Base-by-base conservation (phyloP, 352 stramenopile genomes). In the Globisporangium sylvaticum region DNA sequence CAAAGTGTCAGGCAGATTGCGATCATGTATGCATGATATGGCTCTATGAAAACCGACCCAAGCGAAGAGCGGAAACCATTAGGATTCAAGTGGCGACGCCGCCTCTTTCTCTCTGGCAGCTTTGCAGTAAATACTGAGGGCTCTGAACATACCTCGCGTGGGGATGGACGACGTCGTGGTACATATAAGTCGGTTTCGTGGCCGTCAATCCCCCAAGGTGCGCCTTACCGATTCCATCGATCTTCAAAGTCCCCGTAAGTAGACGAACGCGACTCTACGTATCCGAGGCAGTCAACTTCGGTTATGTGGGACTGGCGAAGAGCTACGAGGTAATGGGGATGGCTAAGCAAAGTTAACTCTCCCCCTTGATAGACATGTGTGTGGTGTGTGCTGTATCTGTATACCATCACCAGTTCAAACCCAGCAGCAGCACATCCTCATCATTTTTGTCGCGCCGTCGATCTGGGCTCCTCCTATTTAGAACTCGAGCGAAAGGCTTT, bases 241-340 rank as follows among this genome's bases (percentile, higher is more conserved):
- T 22, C 22, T 58, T 37, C 10, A 20, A 25, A 53, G 8, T 53
- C n/a, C 18, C 18, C 7, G 15, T 14, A 31, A 29, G 53, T 58
- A 42, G 53, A 58, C 53, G 53, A 58, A 42, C 18, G 53, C 14
- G 18, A 32, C 20, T 42, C 27, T 42, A n/a, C 53, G 27, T 39
- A 58, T 58, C 27, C 18, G 34, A 8, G 20, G 29, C 54, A 44
- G 29, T 59, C 54, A 27, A 44, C 54, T 27, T 25, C 18, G n/a
- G 15, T 42, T 59, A 60, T 60, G 54, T 46, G 29, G 54, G 54
- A 60, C 54, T 59, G 54, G 20, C 29, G 29, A 42, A 22, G 27
- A 25, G 14, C 15, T 39, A 18, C 25, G 2, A n/a, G 4, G 8
- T 24, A 6, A 20, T 12, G 18, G 42, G 12, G 37, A 18, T 44